Base-by-base conservation (phyloP, 495 filamentous ascomycete species). In the Aspergillus conjunctus region DNA sequence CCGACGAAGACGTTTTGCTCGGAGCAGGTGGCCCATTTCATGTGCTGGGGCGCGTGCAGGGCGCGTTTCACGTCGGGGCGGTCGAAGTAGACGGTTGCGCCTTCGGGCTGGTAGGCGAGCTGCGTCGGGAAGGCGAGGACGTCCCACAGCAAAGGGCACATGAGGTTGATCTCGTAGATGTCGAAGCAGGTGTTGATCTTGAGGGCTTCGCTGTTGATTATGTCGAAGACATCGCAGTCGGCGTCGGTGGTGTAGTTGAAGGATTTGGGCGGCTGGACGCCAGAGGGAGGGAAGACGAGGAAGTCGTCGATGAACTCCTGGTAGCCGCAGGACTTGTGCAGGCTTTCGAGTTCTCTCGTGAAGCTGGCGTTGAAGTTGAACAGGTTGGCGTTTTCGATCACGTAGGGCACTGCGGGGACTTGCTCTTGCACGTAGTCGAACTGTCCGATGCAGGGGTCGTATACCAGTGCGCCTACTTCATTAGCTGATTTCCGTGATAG, bases 161-260 rank as follows among this genome's bases (percentile, higher is more conserved):
- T 79, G 34, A 72, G 71, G 60, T 71, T 77, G 64, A 85, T 76
- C 50, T 82, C 74, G 69, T 87, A 87, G 21, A 85, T 68, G 61
- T 87, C 80, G 71, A 84, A 88, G 71, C 85, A 88, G 0, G 85
- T 85, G 69, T 88, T 87, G 30, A 76, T 64, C 4, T 68, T 66
- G 26, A 79, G 64, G 14, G 75, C 79, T 51, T 79, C 83, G 15
- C 73, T 59, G 61, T 77, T 72, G 33, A 80, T 76, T 43, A 79
- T 64, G 62, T 76, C 77, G 58, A 79, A 86, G 48, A 87, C 59
- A 55, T 82, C 79, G 59, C 86, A 88, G 34, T 74, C 50, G n/a
- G 59, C 63, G n/a, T 71, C 51, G 4, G 59, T 32, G 60, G 65
- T 68, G 31, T 62, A 66, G 66, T 75, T 68, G 54, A 76, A 71